phyloP scores from a whole-genome alignment of 441 rosid genomes.

The Croton setiger region DNA sequence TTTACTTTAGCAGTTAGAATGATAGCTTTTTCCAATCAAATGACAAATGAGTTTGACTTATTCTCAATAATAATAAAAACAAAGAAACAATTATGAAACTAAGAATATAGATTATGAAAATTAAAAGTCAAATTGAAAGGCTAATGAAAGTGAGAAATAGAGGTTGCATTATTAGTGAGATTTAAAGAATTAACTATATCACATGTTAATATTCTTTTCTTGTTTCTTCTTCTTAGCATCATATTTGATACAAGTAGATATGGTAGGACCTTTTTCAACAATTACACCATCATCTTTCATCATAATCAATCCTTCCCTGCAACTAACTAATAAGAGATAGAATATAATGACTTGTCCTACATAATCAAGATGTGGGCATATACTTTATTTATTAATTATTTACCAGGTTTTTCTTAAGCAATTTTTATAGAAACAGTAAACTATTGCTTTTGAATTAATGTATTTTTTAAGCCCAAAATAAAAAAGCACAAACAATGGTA shows the following conservation, averaged over 20 bases:
- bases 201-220: not conserved
- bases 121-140: not conserved
- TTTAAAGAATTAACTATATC: not conserved
- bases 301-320: not conserved
- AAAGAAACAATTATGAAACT: not conserved
- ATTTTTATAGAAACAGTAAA: too few species aligned
- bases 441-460: too few species aligned
- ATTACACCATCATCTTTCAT: not conserved
- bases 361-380: too few species aligned
- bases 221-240: not conserved
- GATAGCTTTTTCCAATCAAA: not conserved
- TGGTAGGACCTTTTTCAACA: not conserved
- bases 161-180: not conserved
- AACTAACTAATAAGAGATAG: not conserved
- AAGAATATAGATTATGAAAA: not conserved
- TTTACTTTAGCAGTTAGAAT: not conserved
- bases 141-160: not conserved
- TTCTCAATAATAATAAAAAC: not conserved
- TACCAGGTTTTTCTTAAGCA: too few species aligned
- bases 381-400: too few species aligned
- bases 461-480: too few species aligned
- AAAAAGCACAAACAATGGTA: too few species aligned
- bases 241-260: not conserved
- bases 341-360: too few species aligned
- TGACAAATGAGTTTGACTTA: not conserved